Conservation (phyloP, 2,329 filamentous ascomycete genomes). For the Allantophomopsis lycopodina region DNA sequence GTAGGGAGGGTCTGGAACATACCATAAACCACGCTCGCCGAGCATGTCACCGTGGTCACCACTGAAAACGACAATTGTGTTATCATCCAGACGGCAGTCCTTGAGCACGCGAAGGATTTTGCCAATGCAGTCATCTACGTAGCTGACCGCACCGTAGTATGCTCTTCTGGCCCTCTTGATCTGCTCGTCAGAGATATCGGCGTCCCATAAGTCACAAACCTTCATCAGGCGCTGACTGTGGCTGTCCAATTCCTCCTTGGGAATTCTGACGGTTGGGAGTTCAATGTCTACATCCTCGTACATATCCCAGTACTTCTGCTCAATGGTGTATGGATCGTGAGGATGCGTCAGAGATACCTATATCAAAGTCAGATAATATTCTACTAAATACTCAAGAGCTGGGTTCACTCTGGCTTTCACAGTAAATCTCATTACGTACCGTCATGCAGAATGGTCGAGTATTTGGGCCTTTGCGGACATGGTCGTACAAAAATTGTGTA, state of each 20-base stretch:
- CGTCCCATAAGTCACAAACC: conserved; percentile 76
- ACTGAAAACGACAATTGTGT: conserved; percentile 86
- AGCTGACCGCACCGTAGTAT: conserved; percentile 88
- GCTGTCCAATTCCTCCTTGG: conserved; percentile 69
- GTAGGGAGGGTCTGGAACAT: conserved; percentile 6
- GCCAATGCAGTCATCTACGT: conserved; percentile 86
- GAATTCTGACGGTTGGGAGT: conserved; percentile 64
- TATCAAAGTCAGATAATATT: too few species aligned
- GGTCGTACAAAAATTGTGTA: conserved; percentile 80
- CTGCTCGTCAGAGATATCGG: conserved; percentile 72
- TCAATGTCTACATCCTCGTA: conserved; percentile 85
- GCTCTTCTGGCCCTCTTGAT: conserved; percentile 75
- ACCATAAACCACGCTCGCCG: conserved; percentile 80
- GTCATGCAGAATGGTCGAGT: conserved; percentile 77
- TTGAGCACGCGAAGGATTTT: conserved; percentile 66
- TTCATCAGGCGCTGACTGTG: conserved; percentile 80
- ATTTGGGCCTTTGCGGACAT: conserved; percentile 64
- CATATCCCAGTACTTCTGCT: conserved; percentile 82
- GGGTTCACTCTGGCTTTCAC: not conserved
- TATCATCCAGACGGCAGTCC: conserved; percentile 64
- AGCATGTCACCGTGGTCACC: conserved; percentile 96
- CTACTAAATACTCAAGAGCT: not conserved
- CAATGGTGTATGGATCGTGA: conserved; percentile 90
- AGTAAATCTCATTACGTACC: conserved; percentile 20
- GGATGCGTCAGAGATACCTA: conserved; percentile 81